Evolutionary conservation across 176 grass and related monocot genomes (phyloP).

Genomic region (Oryza punctata): DNA sequence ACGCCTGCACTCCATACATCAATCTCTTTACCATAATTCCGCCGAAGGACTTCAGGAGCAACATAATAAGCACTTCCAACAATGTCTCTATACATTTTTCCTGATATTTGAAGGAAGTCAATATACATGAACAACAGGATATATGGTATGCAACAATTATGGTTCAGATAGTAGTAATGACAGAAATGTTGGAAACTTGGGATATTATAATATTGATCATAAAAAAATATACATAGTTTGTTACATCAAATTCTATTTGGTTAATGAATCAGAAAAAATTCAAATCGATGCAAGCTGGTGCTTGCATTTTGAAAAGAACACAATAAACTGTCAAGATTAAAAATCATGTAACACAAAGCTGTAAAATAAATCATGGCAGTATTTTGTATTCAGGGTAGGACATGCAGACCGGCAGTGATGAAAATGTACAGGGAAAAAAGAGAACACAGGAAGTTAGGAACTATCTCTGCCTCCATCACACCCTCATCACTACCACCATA

Average conservation of each 20-base stretch:
- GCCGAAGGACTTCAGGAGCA: conserved; percentile 80
- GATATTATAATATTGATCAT: neutral
- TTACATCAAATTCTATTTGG: neutral
- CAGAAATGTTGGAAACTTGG: neutral
- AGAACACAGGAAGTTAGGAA: conserved; percentile 21
- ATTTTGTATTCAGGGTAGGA: neutral
- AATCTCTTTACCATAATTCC: conserved; percentile 86
- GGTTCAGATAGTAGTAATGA: conserved; percentile 1
- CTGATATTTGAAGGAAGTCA: conserved; percentile 49
- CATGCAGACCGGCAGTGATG: conserved; percentile 1
- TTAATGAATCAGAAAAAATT: neutral
- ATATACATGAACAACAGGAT: conserved; percentile 6
- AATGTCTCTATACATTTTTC: conserved; percentile 90
- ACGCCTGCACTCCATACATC: conserved; percentile 98
- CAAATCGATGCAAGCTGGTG: neutral
- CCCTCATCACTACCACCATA: conserved; percentile 17
- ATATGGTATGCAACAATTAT: neutral
- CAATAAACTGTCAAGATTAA: neutral
- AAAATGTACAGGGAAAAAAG: conserved; percentile 7
- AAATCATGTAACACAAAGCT: neutral
- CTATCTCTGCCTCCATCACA: neutral
- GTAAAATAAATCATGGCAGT: conserved; percentile 2
- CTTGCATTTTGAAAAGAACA: neutral
- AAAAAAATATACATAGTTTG: neutral
- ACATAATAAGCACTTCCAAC: conserved; percentile 97